phyloP scores from a whole-genome alignment of 305 asterid species.

The Solanum aculeatissimum region DNA sequence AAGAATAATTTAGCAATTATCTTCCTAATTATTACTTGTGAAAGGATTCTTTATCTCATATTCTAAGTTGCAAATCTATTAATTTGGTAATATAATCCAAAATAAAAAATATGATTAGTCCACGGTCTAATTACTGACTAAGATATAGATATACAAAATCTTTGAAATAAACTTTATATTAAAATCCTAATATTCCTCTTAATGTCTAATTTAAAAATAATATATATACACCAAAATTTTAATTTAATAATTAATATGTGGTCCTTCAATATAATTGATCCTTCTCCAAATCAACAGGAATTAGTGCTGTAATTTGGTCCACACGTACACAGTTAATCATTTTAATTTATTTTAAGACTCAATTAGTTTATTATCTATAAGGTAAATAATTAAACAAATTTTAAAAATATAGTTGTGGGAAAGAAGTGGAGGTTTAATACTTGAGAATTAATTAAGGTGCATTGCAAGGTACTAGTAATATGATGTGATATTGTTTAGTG shows the following conservation, averaged over 20 bases:
- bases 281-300: neutral
- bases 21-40: slow-evolving; percentile 3
- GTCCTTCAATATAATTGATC: neutral
- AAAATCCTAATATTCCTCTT: neutral
- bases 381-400: neutral
- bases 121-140: slow-evolving; percentile 2
- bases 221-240: neutral
- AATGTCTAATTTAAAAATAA: neutral
- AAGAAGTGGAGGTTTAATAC: neutral
- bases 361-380: neutral
- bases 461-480: neutral
- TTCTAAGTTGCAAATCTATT: neutral
- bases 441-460: neutral
- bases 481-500: neutral
- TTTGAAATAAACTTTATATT: neutral
- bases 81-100: neutral
- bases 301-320: neutral
- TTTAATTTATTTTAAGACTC: neutral
- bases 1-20: neutral
- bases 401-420: neutral
- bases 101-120: neutral
- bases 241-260: neutral
- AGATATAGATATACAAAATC: neutral
- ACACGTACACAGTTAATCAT: neutral
- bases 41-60: neutral